Evolutionary conservation across 1,139 yeast genomes (phyloP).

Genomic region (Kurtzmaniella natalensis): DNA sequence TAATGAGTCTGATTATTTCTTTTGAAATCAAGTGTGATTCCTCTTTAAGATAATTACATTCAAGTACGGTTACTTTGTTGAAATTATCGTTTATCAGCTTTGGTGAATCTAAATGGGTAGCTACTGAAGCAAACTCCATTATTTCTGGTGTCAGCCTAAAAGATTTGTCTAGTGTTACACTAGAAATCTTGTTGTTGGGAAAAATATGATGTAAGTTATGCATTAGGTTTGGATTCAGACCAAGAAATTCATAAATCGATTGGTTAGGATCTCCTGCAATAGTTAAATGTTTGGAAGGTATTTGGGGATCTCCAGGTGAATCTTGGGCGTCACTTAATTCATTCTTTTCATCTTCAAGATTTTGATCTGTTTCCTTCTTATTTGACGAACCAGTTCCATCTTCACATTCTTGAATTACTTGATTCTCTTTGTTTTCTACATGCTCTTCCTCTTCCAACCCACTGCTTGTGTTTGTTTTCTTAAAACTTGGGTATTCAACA

Average conservation of each 20-base stretch:
- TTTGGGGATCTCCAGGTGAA: too few relatives aligned
- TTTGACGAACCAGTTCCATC: neutral
- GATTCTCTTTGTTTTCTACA: neutral
- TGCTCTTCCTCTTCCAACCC: slow-evolving; percentile 2
- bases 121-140: slow-evolving; percentile 33
- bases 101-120: neutral
- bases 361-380: neutral
- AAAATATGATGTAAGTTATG: slow-evolving; percentile 20
- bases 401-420: neutral
- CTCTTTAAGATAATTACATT: slow-evolving; percentile 21
- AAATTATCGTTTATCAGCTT: slow-evolving; percentile 15
- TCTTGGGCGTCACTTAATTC: too few relatives aligned
- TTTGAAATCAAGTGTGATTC: slow-evolving; percentile 39
- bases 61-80: slow-evolving; percentile 28
- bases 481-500: slow-evolving; percentile 23
- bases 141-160: slow-evolving; percentile 61
- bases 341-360: too few relatives aligned
- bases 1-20: slow-evolving; percentile 43
- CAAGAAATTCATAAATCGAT: slow-evolving; percentile 64
- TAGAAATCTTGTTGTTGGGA: slow-evolving; percentile 19
- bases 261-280: slow-evolving; percentile 76
- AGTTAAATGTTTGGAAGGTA: slow-evolving; percentile 46
- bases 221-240: slow-evolving; percentile 40
- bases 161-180: slow-evolving; percentile 40
- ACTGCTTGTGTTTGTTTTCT: too few relatives aligned